Evolutionary conservation across 2,329 filamentous ascomycete genomes (phyloP).

Genomic region (Botrytis pseudocinerea): DNA sequence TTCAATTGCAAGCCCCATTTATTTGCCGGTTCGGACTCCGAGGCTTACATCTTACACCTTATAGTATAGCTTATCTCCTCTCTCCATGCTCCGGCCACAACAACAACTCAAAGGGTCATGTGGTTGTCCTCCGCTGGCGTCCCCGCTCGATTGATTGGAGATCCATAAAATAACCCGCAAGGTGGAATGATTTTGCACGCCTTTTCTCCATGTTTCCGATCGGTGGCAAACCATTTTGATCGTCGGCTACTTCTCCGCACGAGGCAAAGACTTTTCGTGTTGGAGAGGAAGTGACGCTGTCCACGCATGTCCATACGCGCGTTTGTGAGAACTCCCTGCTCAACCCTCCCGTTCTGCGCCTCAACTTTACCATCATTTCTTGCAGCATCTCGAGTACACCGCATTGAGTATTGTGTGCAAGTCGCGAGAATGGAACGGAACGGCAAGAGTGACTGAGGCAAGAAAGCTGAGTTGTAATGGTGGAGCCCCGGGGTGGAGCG

Average conservation of each 20-base stretch:
- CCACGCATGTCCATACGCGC: background rate
- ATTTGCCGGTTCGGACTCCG: background rate
- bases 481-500: slow-evolving; percentile 2
- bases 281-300: background rate
- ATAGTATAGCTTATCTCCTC: background rate
- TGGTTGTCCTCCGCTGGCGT: background rate
- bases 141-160: background rate
- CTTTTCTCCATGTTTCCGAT: background rate
- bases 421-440: background rate
- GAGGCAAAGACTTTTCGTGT: background rate
- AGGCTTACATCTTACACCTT: background rate
- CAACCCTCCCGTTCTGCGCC: background rate
- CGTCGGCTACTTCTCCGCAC: background rate
- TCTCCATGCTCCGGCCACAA: background rate
- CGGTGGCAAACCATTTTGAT: background rate
- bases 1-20: background rate
- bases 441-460: background rate
- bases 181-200: background rate
- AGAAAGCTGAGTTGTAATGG: background rate
- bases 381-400: too few relatives aligned
- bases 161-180: background rate
- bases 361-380: too few relatives aligned
- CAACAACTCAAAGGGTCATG: background rate
- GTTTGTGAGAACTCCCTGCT: background rate
- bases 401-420: background rate